A percentile compares a stretch with the other conserved stretches of the same genome.
phyloP scores from a whole-genome alignment of 1,139 yeast genomes.

The Saccharomyces hybrid region DNA sequence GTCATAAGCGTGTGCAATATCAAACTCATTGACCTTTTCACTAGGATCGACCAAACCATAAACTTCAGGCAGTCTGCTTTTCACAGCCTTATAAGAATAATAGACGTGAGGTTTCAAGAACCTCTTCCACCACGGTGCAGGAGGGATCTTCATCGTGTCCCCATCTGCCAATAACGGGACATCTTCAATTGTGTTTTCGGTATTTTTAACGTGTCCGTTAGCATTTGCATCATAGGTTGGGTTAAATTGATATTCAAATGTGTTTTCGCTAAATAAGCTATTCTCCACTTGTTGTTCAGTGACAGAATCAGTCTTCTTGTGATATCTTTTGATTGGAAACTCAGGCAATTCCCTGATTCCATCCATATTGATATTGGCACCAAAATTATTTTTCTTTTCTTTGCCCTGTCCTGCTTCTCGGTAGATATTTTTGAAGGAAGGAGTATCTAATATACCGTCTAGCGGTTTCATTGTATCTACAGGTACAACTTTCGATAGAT shows the following conservation, averaged over 20 bases:
- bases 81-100: constrained; percentile 48
- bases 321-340: constrained; percentile 25
- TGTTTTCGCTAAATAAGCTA: constrained; percentile 21
- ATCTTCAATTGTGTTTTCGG: constrained; percentile 10
- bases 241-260: constrained; percentile 17
- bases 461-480: constrained; percentile 56
- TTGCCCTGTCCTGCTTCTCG: neutral
- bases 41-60: constrained; percentile 37
- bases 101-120: constrained; percentile 63
- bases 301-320: constrained; percentile 12
- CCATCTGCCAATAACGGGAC: constrained; percentile 47
- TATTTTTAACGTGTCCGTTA: neutral
- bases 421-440: constrained; percentile 37
- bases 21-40: constrained; percentile 32
- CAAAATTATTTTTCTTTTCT: constrained; percentile 2
- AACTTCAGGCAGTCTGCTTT: constrained; percentile 47
- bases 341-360: constrained; percentile 25
- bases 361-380: constrained; percentile 5
- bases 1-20: constrained; percentile 51
- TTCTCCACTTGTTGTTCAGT: constrained; percentile 15
- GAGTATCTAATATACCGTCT: constrained; percentile 62
- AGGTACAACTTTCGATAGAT: constrained; percentile 53
- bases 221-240: constrained; percentile 2
- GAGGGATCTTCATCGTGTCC: constrained; percentile 28
- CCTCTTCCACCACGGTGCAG: constrained; percentile 37